Base-by-base conservation (phyloP, 116 monocot species). In the Posidonia oceanica region DNA sequence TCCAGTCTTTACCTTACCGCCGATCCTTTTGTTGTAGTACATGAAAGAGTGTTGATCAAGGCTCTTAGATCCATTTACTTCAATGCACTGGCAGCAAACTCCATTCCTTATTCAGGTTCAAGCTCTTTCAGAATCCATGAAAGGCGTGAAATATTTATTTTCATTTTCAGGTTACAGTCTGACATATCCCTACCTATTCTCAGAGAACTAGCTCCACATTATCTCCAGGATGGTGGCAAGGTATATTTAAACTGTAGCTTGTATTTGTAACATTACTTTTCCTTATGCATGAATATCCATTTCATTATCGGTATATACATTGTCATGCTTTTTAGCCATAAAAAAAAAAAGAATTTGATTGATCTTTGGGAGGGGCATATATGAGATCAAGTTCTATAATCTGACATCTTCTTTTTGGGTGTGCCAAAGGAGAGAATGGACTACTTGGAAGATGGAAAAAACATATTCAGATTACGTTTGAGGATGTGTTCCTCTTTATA, bases 391-490 rank as follows among this genome's bases (percentile, higher is more conserved):
- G 36, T 69, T 51, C 59, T 59, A 10, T 17, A 60, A 37, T 68
- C 66, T 70, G 14, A 72, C 42, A 55, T 16, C 53, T 21, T 67
- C 18, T 67, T 23, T 58, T 59, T 70, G 18, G 29, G 15, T 68
- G 58, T 62, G 22, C 56, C 51, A 48, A 55, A 97, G 97, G 97
- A 97, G 82, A 89, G 85, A 60, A 66, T 88, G 82, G 94, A 95
- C 71, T 97, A 84, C 80, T 42, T 97, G 70, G 97, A 97, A 70
- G 97, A 97, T 80, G 97, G 93, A 17, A 97, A 97, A 79, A 77
- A 76, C 81, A 74, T 93, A 63, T 97, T 97, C 73, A 87, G 80
- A 69, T 48, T 93, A 52, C 92, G 97, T 21, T 77, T 92, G 73
- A 89, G 69, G 72, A 75, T 90, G 23, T 89, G 87, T 68, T 97